Base-by-base conservation (phyloP, 176 grass and related monocot species). In the Cenchrus purpureus region DNA sequence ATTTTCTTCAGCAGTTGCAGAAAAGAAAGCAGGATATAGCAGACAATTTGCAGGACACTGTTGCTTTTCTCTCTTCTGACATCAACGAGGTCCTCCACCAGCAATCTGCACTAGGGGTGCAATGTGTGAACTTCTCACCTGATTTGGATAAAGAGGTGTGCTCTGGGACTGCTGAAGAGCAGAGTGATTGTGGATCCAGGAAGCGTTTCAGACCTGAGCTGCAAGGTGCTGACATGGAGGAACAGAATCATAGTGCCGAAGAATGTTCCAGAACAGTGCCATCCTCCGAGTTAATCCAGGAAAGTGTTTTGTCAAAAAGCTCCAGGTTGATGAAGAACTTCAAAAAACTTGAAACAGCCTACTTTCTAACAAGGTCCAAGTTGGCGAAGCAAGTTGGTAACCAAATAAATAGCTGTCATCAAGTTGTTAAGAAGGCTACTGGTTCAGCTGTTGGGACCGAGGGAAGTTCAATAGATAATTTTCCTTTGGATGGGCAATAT, bases 301-400 rank as follows among this genome's bases (percentile, higher is more conserved):
- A 92, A 86, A 92, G 61, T 84, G 83, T 94, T 80, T 60, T 96
- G 58, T 94, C 92, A 56, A 99, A 94, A 92, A 99, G 90, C 68
- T 91, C 94, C 37, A 90, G 91, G 49, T 84, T 99, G 74, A 99
- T 99, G 94, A 96, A 94, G 70, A 99, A 99, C 86, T 99, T 94
- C 68, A 92, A 89, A 92, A 99, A 94, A 87, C 84, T 99, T 74
- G 97, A 96, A 89, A 87, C 88, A 48, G 94, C 90, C 71, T 99
- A 99, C 83, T 96, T 99, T 86, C 82, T 89, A 65, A 89, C 91
- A 51, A 86, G 97, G 66, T 94, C 88, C 68, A 79, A 85, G 69
- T 77, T 91, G 77, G 68, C 79, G 64, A 91, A 82, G 76, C 92
- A 87, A 86, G 78, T 49, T 81, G 85, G 84, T 34, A 88, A 85